phyloP scores from a whole-genome alignment of 331 rosid species.

The Malus hybrid region DNA sequence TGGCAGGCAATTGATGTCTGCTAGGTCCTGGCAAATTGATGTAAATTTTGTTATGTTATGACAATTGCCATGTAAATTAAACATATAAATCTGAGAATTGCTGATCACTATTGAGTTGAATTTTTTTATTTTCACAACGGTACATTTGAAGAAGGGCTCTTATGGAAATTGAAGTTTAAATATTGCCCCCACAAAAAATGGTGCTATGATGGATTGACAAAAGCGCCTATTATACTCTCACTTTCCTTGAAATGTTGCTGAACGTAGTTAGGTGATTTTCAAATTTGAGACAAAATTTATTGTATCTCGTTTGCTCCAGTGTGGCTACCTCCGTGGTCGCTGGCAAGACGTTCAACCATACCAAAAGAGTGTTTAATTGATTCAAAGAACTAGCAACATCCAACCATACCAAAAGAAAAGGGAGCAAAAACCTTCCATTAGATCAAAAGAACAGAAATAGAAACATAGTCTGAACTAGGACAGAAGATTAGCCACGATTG shows the following conservation, averaged over 20 bases:
- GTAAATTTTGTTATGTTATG: neutral
- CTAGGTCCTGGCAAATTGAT: neutral
- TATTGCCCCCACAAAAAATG: neutral
- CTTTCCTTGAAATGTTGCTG: neutral
- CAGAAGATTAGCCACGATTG: neutral
- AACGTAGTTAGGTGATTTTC: neutral
- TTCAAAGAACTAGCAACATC: neutral
- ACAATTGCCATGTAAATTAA: neutral
- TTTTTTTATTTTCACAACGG: too few relatives aligned
- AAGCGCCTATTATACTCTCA: neutral
- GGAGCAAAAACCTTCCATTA: neutral
- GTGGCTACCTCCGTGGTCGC: too few relatives aligned
- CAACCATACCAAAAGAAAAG: neutral
- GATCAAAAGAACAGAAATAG: neutral
- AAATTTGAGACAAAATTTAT: neutral
- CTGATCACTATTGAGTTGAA: neutral
- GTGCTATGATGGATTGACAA: neutral
- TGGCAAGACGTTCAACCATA: too few relatives aligned
- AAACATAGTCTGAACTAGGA: neutral
- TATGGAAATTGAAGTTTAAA: neutral
- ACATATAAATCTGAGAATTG: neutral
- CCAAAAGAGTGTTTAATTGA: too few relatives aligned
- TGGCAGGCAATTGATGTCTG: neutral
- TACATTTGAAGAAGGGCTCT: neutral
- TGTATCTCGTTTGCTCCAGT: neutral